Evolutionary conservation across 306 rosid genomes (phyloP).

Genomic region (Vigna mungo): DNA sequence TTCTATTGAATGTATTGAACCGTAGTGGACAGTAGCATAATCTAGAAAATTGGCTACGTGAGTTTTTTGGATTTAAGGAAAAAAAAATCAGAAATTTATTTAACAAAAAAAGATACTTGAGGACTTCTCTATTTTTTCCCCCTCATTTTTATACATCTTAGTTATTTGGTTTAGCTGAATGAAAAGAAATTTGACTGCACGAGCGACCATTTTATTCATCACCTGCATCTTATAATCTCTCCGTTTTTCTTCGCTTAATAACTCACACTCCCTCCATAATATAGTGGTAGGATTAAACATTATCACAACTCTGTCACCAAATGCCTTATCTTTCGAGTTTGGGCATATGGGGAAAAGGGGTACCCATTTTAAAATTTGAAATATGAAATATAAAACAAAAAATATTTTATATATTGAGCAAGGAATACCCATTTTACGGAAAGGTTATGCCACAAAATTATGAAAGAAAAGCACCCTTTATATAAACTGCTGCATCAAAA

Average conservation of each 20-base stretch:
- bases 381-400: too few relatives aligned
- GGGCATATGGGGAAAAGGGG: background rate
- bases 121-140: background rate
- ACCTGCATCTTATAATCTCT: background rate
- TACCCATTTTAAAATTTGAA: background rate
- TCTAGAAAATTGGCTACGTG: slow-evolving; percentile 27
- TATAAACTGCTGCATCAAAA: background rate
- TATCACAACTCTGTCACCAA: background rate
- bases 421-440: background rate
- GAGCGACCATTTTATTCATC: background rate
- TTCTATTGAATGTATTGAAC: background rate
- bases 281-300: background rate
- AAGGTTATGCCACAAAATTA: background rate
- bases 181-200: slow-evolving; percentile 12
- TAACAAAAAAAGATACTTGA: background rate
- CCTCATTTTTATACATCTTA: slow-evolving; percentile 9
- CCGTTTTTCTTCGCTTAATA: background rate
- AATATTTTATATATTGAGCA: background rate
- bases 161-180: slow-evolving; percentile 33
- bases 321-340: too few relatives aligned
- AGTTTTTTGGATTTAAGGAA: background rate
- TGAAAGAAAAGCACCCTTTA: background rate
- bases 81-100: background rate
- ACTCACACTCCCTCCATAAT: background rate
- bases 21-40: slow-evolving; percentile 8